Evolutionary conservation across 1,284 basidiomycete species (phyloP).

Genomic region (Trichosporon sp.): DNA sequence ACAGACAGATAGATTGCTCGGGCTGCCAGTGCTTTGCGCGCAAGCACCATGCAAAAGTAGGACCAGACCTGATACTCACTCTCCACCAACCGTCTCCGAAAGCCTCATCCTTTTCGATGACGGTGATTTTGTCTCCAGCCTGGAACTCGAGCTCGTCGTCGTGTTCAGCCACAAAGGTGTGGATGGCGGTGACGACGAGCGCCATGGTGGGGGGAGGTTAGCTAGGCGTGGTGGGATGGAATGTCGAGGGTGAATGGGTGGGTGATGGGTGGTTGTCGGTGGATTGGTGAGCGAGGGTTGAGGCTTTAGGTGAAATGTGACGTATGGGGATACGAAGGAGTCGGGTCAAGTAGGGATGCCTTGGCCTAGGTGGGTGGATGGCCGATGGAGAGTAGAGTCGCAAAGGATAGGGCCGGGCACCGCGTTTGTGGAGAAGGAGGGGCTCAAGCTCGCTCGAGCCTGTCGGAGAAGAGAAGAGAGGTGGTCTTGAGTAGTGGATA

Average conservation of each 20-base stretch:
- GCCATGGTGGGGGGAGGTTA: conserved; percentile 26
- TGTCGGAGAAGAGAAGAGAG: not conserved
- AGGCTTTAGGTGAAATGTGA: not conserved
- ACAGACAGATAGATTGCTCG: too few relatives aligned
- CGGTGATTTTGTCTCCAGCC: conserved; percentile 79
- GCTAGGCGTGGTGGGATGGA: too few relatives aligned
- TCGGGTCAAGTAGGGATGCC: not conserved
- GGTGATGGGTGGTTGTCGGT: not conserved
- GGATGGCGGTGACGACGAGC: conserved; percentile 36
- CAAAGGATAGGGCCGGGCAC: too few relatives aligned
- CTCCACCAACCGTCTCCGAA: conserved; percentile 99
- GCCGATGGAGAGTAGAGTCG: not conserved
- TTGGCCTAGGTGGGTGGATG: not conserved
- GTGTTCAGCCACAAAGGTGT: conserved; percentile 74
- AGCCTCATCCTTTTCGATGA: conserved; percentile 87
- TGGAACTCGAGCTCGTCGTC: conserved; percentile 86
- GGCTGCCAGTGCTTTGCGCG: too few relatives aligned
- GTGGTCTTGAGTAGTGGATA: too few relatives aligned
- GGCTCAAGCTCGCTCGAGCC: not conserved
- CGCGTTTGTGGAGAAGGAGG: not conserved
- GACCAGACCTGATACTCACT: too few relatives aligned
- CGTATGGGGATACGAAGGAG: not conserved
- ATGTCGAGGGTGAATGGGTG: not conserved
- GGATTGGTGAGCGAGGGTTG: not conserved
- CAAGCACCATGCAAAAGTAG: too few relatives aligned